Evolutionary conservation across 2,329 filamentous ascomycete genomes (phyloP).

Genomic region (Cadophora gregata): DNA sequence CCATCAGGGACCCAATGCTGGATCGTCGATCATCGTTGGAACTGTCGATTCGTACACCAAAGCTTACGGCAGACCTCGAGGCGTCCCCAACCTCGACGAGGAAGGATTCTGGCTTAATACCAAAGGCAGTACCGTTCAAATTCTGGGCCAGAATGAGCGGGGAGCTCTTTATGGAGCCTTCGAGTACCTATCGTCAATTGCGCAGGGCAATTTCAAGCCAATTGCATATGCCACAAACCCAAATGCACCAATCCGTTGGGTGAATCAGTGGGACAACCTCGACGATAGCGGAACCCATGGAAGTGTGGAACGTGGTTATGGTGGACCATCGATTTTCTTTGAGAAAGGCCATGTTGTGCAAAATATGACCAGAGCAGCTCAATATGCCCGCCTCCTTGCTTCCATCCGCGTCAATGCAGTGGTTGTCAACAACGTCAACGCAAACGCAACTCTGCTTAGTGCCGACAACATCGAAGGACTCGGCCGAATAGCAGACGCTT

Average conservation of each 20-base stretch:
- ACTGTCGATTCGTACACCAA: constrained; percentile 52
- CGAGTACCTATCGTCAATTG: constrained; percentile 70
- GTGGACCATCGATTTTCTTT: constrained; percentile 73
- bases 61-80: constrained; percentile 45
- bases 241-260: constrained; percentile 68
- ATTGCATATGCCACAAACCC: constrained; percentile 60
- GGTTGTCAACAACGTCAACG: constrained; percentile 76
- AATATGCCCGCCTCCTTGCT: constrained; percentile 70
- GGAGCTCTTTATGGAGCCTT: constrained; percentile 74
- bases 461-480: constrained; percentile 65
- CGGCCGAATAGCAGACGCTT: constrained; percentile 64
- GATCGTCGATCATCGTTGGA: constrained; percentile 53
- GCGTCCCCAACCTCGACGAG: constrained; percentile 51
- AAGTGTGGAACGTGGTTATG: constrained; percentile 72
- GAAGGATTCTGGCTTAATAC: constrained; percentile 68
- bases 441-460: constrained; percentile 63
- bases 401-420: constrained; percentile 71
- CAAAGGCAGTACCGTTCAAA: constrained; percentile 54
- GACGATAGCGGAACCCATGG: constrained; percentile 50
- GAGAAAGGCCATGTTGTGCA: constrained; percentile 59
- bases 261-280: constrained; percentile 77
- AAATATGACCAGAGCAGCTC: constrained; percentile 62
- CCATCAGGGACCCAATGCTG: constrained; percentile 32
- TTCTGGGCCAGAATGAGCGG: constrained; percentile 69
- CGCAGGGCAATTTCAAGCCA: constrained; percentile 59